Base-by-base conservation (phyloP, 768 basidiomycete species). In the Antrodiella citrinella region DNA sequence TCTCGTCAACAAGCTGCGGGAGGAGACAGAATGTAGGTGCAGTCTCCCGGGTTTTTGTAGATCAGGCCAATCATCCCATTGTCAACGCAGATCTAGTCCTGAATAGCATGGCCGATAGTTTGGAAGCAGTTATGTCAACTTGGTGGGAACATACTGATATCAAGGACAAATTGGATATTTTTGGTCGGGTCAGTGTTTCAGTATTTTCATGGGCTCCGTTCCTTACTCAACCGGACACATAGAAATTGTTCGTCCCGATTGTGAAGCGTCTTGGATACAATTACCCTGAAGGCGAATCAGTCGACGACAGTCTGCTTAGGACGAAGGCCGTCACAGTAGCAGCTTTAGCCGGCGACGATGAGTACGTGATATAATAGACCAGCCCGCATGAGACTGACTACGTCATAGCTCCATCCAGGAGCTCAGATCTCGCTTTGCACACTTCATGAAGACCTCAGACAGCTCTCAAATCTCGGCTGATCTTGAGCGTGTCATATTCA, bases 71-170 rank as follows among this genome's bases (percentile, higher is more conserved):
- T n/a, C n/a, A n/a, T n/a, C n/a, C n/a, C n/a, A n/a, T n/a, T n/a
- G n/a, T n/a, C n/a, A n/a, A n/a, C 15, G 30, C 30, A 35, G 30
- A 7, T 15, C 15, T 35, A 15, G 30, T 35, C 7, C 7, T 35
- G 30, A 15, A 35, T 45, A 80, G 80, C 50, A 81, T 95, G 44
- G 67, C 74, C 3, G 68, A 71, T 9, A 80, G 74, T 46, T 65
- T 97, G 45, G 57, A 60, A 22, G 64, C 69, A 26, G 65, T 96
- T 24, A 63, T 71, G 9, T 75, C 72, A 4, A 77, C 81, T 2
- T 96, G 91, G 87, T 96, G 90, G 86, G 92, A 95, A 65, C 70
- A 91, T 60, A 69, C 66, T 26, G 72, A 69, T 23, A 70, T 74
- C 56, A 72, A 69, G 26, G 74, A 72, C 30, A 70, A 73, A 42